Evolutionary conservation across 2,329 filamentous ascomycete species (phyloP).

Genomic region (Fusarium euwallaceae): DNA sequence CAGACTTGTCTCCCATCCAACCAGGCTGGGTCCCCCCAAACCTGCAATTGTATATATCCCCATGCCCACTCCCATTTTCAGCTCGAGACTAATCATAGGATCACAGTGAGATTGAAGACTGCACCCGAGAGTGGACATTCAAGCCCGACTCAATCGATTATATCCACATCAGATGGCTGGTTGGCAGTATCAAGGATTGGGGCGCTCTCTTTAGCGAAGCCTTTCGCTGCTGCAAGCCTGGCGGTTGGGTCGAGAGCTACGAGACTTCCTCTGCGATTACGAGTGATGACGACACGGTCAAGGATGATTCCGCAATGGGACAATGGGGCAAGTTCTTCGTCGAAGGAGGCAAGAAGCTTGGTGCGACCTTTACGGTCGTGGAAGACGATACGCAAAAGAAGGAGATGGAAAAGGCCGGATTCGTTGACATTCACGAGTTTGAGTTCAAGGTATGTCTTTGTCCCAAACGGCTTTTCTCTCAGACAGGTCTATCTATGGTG

Average conservation of each 20-base stretch:
- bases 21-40: constrained; percentile 55
- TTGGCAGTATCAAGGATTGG: constrained; percentile 27
- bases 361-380: constrained; percentile 10
- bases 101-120: constrained; percentile 26
- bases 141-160: constrained; percentile 10
- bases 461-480: not conserved
- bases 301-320: constrained; percentile 7
- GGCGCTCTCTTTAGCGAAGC: constrained; percentile 10
- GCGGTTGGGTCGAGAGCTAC: constrained; percentile 23
- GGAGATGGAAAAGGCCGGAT: constrained; percentile 19
- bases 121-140: constrained; percentile 25
- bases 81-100: not conserved
- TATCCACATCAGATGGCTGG: constrained; percentile 28
- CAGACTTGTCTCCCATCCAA: constrained; percentile 69
- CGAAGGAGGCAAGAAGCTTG: constrained; percentile 22
- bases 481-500: not conserved
- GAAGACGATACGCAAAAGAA: constrained; percentile 13
- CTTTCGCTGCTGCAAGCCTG: constrained; percentile 16
- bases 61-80: not conserved
- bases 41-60: not conserved
- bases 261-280: constrained; percentile 16
- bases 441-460: constrained; percentile 3
- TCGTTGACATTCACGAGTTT: constrained; percentile 17
- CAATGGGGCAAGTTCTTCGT: constrained; percentile 29
- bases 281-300: constrained; percentile 20